Evolutionary conservation across 768 basidiomycete genomes (phyloP).

Genomic region (Strobilomyces confusus): DNA sequence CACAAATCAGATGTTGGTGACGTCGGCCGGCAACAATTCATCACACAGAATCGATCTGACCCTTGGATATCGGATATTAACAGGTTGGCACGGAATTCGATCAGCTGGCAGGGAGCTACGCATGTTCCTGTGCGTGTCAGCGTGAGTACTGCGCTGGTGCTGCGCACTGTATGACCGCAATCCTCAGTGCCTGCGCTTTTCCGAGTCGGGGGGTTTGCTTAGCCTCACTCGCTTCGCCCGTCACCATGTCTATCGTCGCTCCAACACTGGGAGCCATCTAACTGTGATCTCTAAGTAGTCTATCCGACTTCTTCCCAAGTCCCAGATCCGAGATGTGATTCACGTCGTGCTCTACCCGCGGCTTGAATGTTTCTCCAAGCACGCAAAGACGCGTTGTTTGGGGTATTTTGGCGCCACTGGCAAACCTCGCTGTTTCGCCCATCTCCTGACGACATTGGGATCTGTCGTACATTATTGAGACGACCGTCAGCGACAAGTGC

Average conservation of each 20-base stretch:
- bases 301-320: neutral
- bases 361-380: conserved; percentile 47
- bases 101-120: too few relatives aligned
- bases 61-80: too few relatives aligned
- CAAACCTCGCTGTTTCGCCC: conserved; percentile 50
- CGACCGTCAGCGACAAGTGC: neutral
- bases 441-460: conserved; percentile 54
- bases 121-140: too few relatives aligned
- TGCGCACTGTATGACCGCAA: too few relatives aligned
- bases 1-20: conserved; percentile 6
- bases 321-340: neutral
- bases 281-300: neutral
- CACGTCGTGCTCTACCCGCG: neutral
- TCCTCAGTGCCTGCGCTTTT: neutral
- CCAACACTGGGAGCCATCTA: neutral
- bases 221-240: too few relatives aligned
- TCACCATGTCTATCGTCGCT: neutral
- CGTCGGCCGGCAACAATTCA: too few relatives aligned
- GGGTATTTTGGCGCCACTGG: conserved; percentile 55
- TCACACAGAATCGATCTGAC: too few relatives aligned
- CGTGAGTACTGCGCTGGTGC: too few relatives aligned
- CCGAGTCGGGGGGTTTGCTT: neutral
- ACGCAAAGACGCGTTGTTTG: conserved; percentile 56
- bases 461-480: conserved; percentile 28
- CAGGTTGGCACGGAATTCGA: too few relatives aligned